A percentile compares a stretch with the other conserved stretches of the same genome.
phyloP scores from a whole-genome alignment of 116 monocot genomes.

The Dioscorea cayenensis region DNA sequence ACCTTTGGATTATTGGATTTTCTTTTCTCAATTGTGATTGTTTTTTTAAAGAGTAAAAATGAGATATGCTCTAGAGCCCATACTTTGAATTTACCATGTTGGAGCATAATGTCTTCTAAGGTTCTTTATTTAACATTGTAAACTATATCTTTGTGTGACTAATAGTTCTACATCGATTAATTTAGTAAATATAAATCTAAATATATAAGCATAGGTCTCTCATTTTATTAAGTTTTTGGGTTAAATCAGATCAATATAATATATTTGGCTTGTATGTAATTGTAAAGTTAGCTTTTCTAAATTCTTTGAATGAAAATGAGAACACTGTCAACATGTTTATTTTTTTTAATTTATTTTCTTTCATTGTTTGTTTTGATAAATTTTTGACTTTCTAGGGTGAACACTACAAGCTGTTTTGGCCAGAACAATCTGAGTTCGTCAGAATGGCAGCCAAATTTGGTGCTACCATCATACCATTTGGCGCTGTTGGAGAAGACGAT shows the following conservation, averaged over 20 bases:
- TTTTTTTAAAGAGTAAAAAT: background rate
- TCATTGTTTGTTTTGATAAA: background rate
- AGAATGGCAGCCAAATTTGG: constrained; percentile 69
- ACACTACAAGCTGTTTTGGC: constrained; percentile 70
- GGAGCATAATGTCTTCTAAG: too few species aligned
- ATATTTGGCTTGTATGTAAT: too few species aligned
- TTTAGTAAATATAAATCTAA: too few species aligned
- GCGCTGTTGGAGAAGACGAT: constrained; percentile 65
- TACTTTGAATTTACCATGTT: background rate
- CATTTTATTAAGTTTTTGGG: too few species aligned
- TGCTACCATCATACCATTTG: constrained; percentile 65
- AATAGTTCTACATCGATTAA: too few species aligned
- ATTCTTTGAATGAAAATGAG: too few species aligned
- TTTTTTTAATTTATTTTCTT: background rate
- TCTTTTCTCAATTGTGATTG: background rate
- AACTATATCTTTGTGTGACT: too few species aligned
- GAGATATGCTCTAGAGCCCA: too few species aligned
- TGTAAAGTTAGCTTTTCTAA: too few species aligned
- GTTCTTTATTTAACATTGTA: too few species aligned
- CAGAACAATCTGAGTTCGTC: constrained; percentile 56
- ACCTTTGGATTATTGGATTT: background rate
- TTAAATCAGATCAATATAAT: too few species aligned
- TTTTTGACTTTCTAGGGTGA: constrained; percentile 39
- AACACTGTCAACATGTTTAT: background rate
- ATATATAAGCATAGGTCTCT: too few species aligned